Conservation (phyloP, 768 basidiomycete genomes). For the Neoboletus brunneissimus region DNA sequence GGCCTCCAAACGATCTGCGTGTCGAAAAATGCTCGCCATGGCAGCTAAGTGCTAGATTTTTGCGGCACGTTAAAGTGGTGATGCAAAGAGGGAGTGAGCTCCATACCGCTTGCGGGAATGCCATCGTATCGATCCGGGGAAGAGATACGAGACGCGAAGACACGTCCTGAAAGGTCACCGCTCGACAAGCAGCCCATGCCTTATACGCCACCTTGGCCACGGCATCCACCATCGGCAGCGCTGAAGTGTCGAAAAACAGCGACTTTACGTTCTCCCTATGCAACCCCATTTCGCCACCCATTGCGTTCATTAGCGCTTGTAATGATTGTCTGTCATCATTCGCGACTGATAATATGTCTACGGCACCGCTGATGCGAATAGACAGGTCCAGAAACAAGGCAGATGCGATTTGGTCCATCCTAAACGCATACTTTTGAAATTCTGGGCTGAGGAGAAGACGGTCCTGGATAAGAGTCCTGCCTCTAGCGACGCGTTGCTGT, state of each 20-base stretch:
- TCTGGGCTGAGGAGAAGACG: constrained; percentile 31
- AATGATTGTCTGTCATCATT: constrained; percentile 30
- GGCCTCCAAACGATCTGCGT: constrained; percentile 45
- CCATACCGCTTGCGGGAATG: constrained; percentile 32
- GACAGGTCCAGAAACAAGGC: constrained; percentile 41
- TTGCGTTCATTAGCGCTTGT: constrained; percentile 31
- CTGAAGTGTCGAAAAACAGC: constrained; percentile 29
- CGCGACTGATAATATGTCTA: constrained; percentile 41
- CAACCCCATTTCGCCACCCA: constrained; percentile 38
- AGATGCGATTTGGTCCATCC: constrained; percentile 44
- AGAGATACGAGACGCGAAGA: constrained; percentile 11
- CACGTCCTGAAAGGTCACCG: too few species aligned
- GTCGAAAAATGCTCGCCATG: constrained; percentile 45
- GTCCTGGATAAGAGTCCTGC: constrained; percentile 29
- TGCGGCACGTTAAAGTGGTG: background rate
- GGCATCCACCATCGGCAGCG: constrained; percentile 17
- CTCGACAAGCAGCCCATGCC: constrained; percentile 43
- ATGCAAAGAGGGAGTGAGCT: background rate
- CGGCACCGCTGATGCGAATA: constrained; percentile 33
- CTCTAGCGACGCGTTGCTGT: background rate
- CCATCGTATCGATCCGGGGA: constrained; percentile 23
- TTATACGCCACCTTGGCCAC: constrained; percentile 33
- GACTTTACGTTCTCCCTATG: constrained; percentile 24
- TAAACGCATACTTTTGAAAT: constrained; percentile 39
- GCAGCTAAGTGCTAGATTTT: constrained; percentile 39